Base-by-base conservation (phyloP, 495 filamentous ascomycete species). In the Xylaria flabelliformis region DNA sequence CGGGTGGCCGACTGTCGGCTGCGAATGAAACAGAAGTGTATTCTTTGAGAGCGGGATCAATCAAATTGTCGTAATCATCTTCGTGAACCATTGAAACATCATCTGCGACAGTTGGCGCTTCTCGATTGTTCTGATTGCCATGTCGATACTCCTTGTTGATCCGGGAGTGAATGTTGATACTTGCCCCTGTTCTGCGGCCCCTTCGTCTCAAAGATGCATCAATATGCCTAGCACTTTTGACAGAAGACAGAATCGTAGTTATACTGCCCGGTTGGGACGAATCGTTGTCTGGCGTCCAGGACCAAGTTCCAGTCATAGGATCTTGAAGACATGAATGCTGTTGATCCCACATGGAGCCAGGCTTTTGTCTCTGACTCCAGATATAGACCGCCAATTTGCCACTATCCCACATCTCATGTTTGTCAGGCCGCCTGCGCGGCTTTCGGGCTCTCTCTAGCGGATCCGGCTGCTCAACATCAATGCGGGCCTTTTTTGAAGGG, bases 301-400 rank as follows among this genome's bases (percentile, higher is more conserved):
- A 74, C 77, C 77, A 79, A 32, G 77, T 61, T 24, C 77, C 75
- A 9, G 74, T 76, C 3, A 58, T 32, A 26, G 74, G 75, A 42
- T 79, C 70, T 72, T 79, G 77, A 66, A 79, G 72, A 51, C 26
- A 64, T 1, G 69, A 64, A 39, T 15, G 59, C 29, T 71, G 67
- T 32, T 78, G 71, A 17, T 71, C 61, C 77, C 77, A 78, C 63
- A 73, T 79, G 29, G 74, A 71, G 17, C 67, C 64, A 19, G 67
- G 42, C 9, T 74, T 76, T 12, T 78, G 74, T 26, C 75, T 73
- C 34, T 76, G 71, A 34, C 73, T 76, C 77, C 77, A 79, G 17
- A 77, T 76, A 48, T 79, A 76, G 21, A 77, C 75, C 39, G 77
- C 77, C 4, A 77, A 50, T 44, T 72, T 71, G 5, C 75, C 75